These are phyloP conservation scores for Neospermospora avenae DNA, from an alignment of 2,329 filamentous ascomycete species.

Conservation along the genomic window DNA sequence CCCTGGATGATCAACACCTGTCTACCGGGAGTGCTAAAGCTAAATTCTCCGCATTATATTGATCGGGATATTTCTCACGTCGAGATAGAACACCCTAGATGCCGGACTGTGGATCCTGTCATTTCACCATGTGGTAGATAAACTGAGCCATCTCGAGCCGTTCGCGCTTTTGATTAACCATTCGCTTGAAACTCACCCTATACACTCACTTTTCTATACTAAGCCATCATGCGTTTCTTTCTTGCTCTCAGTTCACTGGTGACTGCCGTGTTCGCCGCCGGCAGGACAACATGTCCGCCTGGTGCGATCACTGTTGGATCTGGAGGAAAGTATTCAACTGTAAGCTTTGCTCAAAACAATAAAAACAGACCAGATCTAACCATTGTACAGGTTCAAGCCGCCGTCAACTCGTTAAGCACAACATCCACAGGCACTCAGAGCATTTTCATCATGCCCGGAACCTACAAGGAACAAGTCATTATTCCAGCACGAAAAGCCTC, in stretches of 20 bases:
- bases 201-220: conserved; percentile 7
- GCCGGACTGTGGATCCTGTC: neutral
- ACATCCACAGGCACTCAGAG: conserved; percentile 44
- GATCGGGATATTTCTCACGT: neutral
- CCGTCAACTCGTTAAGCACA: conserved; percentile 49
- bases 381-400: conserved; percentile 41
- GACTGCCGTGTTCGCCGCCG: conserved; percentile 27
- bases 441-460: conserved; percentile 55
- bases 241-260: conserved; percentile 28
- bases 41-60: conserved; percentile 1
- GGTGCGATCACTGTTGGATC: conserved; percentile 46
- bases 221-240: conserved; percentile 28
- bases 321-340: conserved; percentile 43
- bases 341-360: conserved; percentile 21
- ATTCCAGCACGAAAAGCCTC: conserved; percentile 45
- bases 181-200: neutral
- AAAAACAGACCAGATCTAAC: neutral
- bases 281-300: conserved; percentile 42
- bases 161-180: no score
- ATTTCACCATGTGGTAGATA: neutral
- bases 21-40: neutral
- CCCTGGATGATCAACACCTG: neutral
- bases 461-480: conserved; percentile 56
- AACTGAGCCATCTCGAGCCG: neutral
- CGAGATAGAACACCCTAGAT: neutral